Percentiles rank a stretch among this genome's conserved stretches.
Evolutionary conservation across 1,139 yeast species (phyloP).

Genomic region (Protomyces pachydermus): DNA sequence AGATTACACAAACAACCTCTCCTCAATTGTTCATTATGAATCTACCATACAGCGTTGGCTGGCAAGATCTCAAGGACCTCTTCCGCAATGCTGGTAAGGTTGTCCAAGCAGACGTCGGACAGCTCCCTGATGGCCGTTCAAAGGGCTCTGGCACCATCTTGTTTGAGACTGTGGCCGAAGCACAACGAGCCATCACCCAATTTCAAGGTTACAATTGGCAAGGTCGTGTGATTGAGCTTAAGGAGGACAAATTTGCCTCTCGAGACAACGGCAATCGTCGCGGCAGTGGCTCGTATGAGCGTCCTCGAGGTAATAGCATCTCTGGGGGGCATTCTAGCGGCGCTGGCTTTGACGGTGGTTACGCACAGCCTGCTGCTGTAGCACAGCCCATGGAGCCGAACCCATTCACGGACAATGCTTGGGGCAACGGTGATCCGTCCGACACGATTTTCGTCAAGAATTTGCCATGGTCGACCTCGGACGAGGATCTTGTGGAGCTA

Average conservation of each 20-base stretch:
- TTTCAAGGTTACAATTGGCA: conserved; percentile 91
- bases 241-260: conserved; percentile 33
- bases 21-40: conserved; percentile 30
- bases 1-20: conserved; percentile 20
- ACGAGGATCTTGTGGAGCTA: conserved; percentile 76
- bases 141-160: conserved; percentile 87
- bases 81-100: conserved; percentile 74
- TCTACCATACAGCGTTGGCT: conserved; percentile 69
- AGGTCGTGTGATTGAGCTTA: conserved; percentile 80
- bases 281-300: conserved; percentile 30
- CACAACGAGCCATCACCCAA: conserved; percentile 81
- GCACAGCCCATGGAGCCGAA: conserved; percentile 35
- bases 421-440: conserved; percentile 59
- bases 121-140: conserved; percentile 67
- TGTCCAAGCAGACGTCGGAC: conserved; percentile 71
- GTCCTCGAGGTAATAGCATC: conserved; percentile 8
- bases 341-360: conserved; percentile 31
- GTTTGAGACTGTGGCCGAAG: conserved; percentile 79
- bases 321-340: conserved; percentile 19
- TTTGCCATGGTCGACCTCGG: conserved; percentile 83
- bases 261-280: conserved; percentile 31
- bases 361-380: conserved; percentile 31
- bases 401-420: conserved; percentile 60
- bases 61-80: conserved; percentile 83
- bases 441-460: conserved; percentile 67